These are phyloP conservation scores for Boletellus deceptivus DNA, from an alignment of 1,284 basidiomycete genomes.

Conservation along the genomic window DNA sequence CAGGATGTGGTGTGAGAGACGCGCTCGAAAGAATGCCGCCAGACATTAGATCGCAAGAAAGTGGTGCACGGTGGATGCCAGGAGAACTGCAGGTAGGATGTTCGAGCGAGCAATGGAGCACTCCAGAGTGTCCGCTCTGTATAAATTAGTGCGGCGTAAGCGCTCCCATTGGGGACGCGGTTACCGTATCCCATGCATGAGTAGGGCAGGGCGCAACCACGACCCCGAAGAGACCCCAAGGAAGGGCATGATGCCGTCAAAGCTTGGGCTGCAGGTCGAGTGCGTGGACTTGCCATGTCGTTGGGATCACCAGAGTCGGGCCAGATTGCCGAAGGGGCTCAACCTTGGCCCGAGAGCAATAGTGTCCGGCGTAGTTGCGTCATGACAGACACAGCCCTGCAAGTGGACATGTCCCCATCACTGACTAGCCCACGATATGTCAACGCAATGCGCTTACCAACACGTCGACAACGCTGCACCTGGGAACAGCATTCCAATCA, in stretches of 20 bases:
- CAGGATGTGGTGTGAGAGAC: constrained; percentile 1
- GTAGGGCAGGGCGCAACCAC: too few species aligned
- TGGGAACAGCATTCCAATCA: too few species aligned
- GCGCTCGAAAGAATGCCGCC: neutral
- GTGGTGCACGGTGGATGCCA: neutral
- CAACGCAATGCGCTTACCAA: too few species aligned
- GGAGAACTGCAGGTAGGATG: neutral
- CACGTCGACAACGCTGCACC: too few species aligned
- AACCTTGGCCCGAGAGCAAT: constrained; percentile 14
- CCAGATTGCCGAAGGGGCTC: constrained; percentile 11
- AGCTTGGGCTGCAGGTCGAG: neutral
- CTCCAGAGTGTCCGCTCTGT: neutral
- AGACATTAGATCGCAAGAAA: constrained; percentile 9
- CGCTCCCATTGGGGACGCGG: too few species aligned
- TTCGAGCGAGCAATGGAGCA: too few species aligned
- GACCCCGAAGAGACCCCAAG: too few species aligned
- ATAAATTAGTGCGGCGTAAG: constrained; percentile 10
- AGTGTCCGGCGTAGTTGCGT: neutral
- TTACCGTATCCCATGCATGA: too few species aligned
- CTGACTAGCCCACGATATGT: too few species aligned
- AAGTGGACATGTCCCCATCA: too few species aligned
- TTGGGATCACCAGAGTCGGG: neutral
- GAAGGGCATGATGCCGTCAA: neutral
- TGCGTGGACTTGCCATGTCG: neutral
- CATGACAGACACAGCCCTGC: too few species aligned